Evolutionary conservation across 257 asterid genomes (phyloP).

Genomic region (Asclepias syriaca): DNA sequence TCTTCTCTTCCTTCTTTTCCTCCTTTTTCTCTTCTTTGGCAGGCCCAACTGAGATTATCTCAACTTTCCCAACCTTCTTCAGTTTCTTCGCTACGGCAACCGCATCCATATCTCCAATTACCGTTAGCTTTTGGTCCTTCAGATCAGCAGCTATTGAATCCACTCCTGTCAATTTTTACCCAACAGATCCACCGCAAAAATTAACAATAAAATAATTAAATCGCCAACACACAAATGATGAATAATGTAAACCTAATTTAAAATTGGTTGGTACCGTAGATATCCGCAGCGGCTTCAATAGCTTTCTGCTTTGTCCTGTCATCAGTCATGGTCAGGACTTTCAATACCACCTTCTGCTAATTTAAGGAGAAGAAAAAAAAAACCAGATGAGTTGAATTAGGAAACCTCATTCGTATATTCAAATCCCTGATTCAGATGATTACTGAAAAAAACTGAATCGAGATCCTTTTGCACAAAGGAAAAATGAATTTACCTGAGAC

Average conservation of each 20-base stretch:
- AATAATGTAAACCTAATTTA: neutral
- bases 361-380: neutral
- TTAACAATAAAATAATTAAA: neutral
- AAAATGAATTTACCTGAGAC: neutral
- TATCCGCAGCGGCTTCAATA: slow-evolving; percentile 80
- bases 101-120: slow-evolving; percentile 71
- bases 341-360: slow-evolving; percentile 58
- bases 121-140: slow-evolving; percentile 60
- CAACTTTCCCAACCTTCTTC: slow-evolving; percentile 64
- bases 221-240: no score
- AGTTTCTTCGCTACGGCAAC: slow-evolving; percentile 61
- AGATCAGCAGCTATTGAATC: slow-evolving; percentile 67
- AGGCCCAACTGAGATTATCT: slow-evolving; percentile 65
- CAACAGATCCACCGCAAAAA: neutral
- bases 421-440: neutral
- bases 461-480: neutral
- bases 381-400: neutral
- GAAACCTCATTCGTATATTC: no score
- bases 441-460: neutral
- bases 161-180: slow-evolving; percentile 41
- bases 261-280: slow-evolving; percentile 35
- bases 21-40: slow-evolving; percentile 58
- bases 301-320: slow-evolving; percentile 79
- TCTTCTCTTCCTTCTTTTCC: slow-evolving; percentile 35
- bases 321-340: slow-evolving; percentile 66